Evolutionary conservation across 805 yeast genomes (phyloP).

Genomic region (Wickerhamomyces hampshirensis): DNA sequence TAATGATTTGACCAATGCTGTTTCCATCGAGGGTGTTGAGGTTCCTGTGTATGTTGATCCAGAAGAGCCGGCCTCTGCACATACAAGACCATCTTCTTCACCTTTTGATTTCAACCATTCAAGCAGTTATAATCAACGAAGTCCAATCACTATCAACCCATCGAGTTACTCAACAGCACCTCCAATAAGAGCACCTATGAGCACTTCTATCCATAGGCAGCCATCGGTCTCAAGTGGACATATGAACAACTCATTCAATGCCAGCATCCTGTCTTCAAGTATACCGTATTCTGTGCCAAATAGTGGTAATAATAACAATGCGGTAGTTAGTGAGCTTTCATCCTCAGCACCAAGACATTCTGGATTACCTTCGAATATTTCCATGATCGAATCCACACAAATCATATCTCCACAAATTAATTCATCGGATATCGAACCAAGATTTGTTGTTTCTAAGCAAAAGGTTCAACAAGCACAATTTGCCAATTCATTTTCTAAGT

Average conservation of each 20-base stretch:
- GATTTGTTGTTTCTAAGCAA: conserved; percentile 80
- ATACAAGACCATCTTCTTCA: conserved; percentile 1
- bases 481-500: conserved; percentile 19
- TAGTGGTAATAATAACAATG: conserved; percentile 16
- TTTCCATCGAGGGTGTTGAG: conserved; percentile 27
- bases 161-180: conserved; percentile 22
- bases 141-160: conserved; percentile 21
- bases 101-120: conserved; percentile 9
- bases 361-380: conserved; percentile 35
- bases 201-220: conserved; percentile 25
- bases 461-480: conserved; percentile 39
- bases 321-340: conserved; percentile 23
- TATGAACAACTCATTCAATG: conserved; percentile 14
- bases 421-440: conserved; percentile 65
- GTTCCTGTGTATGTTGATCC: conserved; percentile 9
- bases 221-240: conserved; percentile 16
- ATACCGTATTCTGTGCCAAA: conserved; percentile 24
- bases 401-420: conserved; percentile 67
- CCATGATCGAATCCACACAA: conserved; percentile 49
- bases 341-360: conserved; percentile 31
- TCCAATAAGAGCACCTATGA: conserved; percentile 26
- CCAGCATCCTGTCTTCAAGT: conserved; percentile 16
- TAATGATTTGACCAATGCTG: conserved; percentile 19
- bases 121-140: conserved; percentile 17
- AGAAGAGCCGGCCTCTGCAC: background rate